Base-by-base conservation (phyloP, 129 eudicot species). In the Helichrysum umbraculigerum region DNA sequence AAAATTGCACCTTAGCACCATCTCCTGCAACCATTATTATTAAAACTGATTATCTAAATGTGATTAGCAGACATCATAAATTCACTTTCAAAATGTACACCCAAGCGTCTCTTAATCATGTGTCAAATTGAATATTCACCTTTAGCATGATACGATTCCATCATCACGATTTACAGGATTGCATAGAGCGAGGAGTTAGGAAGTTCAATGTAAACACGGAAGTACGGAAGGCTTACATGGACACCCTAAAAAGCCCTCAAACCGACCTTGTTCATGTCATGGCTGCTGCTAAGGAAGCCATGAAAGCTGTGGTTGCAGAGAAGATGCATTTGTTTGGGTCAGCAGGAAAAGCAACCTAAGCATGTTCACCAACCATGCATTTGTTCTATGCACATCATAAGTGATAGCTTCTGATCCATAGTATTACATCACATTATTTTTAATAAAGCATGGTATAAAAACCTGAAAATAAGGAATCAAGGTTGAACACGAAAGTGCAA, bases 201-300 rank as follows among this genome's bases (percentile, higher is more conserved):
- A 95, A 95, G 83, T 95, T 95, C 81, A 95, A 95, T 21, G 99
- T 95, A 33, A 95, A 95, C 83, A 95, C 99, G 0, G 99, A 95
- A 86, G 96, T 95, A 42, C 73, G 99, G 35, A 91, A 91, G 76
- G 99, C 99, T 39, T 95, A 91, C 89, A 91, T 95, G 96, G 97
- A 91, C 68, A 81, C 89, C 7, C 29, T 95, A 44, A 80, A 66
- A 79, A 83, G 70, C 71, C 76, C 89, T 14, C 81, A 81, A 73
- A 87, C 91, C 66, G 99, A 95, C 70, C 97, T 95, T 25, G 87
- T 91, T 44, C 85, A 87, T 56, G 91, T 89, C 68, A 95, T 95
- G 88, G 72, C 84, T 52, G 87, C 96, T 78, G 93, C 94, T 25
- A 95, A 87, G 82, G 96, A 91, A 76, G 96, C 99, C 87, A 95